phyloP scores from a whole-genome alignment of 2,329 filamentous ascomycete species.

The Colletotrichum tropicale region DNA sequence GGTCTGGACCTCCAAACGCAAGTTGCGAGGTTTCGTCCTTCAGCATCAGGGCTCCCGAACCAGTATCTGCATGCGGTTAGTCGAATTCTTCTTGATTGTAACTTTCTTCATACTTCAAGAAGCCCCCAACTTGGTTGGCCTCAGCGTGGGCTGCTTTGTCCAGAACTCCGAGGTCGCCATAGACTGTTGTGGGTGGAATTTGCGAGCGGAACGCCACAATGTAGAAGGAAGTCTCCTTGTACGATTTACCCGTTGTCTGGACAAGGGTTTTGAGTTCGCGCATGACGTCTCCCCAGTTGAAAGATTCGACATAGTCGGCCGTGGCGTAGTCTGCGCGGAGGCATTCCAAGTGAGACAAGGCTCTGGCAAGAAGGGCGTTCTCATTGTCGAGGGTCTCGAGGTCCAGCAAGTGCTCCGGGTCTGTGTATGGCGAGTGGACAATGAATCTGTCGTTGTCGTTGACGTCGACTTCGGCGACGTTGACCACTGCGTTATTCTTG shows the following conservation, averaged over 20 bases:
- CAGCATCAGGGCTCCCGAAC: conserved; percentile 77
- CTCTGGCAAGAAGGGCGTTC: conserved; percentile 72
- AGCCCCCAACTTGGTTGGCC: conserved; percentile 77
- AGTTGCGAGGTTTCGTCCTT: conserved; percentile 81
- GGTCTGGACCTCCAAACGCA: conserved; percentile 69
- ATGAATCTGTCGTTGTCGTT: conserved; percentile 43
- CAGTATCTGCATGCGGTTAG: conserved; percentile 67
- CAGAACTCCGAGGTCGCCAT: conserved; percentile 70
- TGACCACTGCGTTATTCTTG: conserved; percentile 7
- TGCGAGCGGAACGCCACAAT: conserved; percentile 83
- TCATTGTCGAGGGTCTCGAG: conserved; percentile 69
- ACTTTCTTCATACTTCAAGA: conserved; percentile 65
- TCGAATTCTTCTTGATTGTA: not conserved
- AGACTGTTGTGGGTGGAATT: conserved; percentile 66
- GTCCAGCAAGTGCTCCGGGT: conserved; percentile 73
- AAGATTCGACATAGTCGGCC: conserved; percentile 71
- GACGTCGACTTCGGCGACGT: conserved; percentile 5
- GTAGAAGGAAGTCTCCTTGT: conserved; percentile 74
- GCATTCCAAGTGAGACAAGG: conserved; percentile 68
- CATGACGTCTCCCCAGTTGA: conserved; percentile 77
- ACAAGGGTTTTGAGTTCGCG: conserved; percentile 59
- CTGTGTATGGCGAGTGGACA: conserved; percentile 78
- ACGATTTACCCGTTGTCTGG: conserved; percentile 51
- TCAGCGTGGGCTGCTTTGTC: conserved; percentile 83
- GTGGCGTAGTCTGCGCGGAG: conserved; percentile 77